Evolutionary conservation across 1,284 basidiomycete genomes (phyloP).

Genomic region (Pseudozyma hubeiensis): DNA sequence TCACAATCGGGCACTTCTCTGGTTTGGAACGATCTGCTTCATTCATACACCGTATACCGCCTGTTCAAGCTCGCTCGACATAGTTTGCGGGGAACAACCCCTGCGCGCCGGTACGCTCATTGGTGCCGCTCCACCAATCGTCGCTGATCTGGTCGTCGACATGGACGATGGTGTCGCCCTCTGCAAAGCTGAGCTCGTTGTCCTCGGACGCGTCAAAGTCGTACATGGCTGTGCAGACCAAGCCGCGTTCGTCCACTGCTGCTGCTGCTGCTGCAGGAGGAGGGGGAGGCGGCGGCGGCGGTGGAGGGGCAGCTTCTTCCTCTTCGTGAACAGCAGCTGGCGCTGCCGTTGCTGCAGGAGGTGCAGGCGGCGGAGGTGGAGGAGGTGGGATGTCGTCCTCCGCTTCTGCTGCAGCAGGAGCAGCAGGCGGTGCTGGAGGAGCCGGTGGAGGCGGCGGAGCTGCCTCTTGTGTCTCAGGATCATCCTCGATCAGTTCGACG

Average conservation of each 20-base stretch:
- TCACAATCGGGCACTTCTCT: too few relatives aligned
- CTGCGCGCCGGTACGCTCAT: conserved; percentile 70
- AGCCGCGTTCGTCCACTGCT: conserved; percentile 5
- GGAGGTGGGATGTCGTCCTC: conserved; percentile 71
- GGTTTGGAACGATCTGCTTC: too few relatives aligned
- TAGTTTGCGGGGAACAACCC: conserved; percentile 71
- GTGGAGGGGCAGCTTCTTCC: conserved; percentile 22
- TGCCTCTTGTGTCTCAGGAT: conserved; percentile 11
- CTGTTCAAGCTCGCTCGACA: conserved; percentile 36
- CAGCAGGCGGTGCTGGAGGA: conserved; percentile 35
- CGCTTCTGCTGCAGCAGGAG: conserved; percentile 19
- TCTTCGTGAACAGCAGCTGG: conserved; percentile 5
- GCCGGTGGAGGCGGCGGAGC: conserved; percentile 44
- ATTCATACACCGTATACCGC: not conserved
- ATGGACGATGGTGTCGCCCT: conserved; percentile 64
- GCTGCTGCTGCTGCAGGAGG: conserved; percentile 13
- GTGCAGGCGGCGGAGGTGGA: conserved; percentile 60
- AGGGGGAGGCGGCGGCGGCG: conserved; percentile 40
- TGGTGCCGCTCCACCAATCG: conserved; percentile 68
- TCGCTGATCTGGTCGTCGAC: conserved; percentile 66
- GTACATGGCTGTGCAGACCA: conserved; percentile 64
- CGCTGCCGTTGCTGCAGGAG: conserved; percentile 35
- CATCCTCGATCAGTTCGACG: conserved; percentile 58
- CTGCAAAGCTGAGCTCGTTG: conserved; percentile 63
- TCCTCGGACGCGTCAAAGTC: conserved; percentile 68